phyloP scores from a whole-genome alignment of 2,329 filamentous ascomycete species.

The Epichloe amarillans region DNA sequence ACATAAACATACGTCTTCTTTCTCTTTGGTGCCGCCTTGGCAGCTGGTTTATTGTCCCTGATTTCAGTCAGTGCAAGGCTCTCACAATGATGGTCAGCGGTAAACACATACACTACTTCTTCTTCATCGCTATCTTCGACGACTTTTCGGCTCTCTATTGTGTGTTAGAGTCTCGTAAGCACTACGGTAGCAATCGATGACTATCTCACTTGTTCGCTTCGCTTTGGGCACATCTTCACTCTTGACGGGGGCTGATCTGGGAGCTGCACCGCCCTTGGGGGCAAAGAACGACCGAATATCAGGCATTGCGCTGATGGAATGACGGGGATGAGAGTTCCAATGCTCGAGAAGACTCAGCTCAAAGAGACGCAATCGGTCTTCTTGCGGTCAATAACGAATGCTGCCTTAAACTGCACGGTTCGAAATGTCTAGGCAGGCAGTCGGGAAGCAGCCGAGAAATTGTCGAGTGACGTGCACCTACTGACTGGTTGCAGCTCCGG shows the following conservation, averaged over 20 bases:
- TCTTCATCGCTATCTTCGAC: conserved; percentile 75
- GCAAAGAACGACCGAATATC: conserved; percentile 91
- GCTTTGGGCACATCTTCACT: conserved; percentile 30
- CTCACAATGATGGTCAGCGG: neutral
- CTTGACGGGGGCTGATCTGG: conserved; percentile 34
- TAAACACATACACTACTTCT: conserved; percentile 24
- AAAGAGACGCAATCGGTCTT: conserved; percentile 7
- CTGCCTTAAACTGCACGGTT: conserved; percentile 9
- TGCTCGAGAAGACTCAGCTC: neutral
- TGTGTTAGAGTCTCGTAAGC: conserved; percentile 9
- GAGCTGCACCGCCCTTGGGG: conserved; percentile 48
- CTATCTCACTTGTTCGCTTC: conserved; percentile 30
- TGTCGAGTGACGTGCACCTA: conserved; percentile 21
- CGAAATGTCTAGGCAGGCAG: conserved; percentile 2
- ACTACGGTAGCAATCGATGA: neutral
- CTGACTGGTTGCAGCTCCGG: conserved; percentile 1
- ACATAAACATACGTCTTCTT: conserved; percentile 35
- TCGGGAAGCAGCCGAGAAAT: conserved; percentile 16
- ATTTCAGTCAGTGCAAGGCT: neutral
- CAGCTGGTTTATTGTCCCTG: conserved; percentile 38
- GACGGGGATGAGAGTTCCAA: conserved; percentile 1
- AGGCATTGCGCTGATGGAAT: conserved; percentile 43
- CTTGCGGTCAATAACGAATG: conserved; percentile 12
- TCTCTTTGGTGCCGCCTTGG: conserved; percentile 37
- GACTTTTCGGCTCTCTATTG: conserved; percentile 48